Evolutionary conservation across 2,329 filamentous ascomycete genomes (phyloP).

Genomic region (Colletotrichum graminicola): DNA sequence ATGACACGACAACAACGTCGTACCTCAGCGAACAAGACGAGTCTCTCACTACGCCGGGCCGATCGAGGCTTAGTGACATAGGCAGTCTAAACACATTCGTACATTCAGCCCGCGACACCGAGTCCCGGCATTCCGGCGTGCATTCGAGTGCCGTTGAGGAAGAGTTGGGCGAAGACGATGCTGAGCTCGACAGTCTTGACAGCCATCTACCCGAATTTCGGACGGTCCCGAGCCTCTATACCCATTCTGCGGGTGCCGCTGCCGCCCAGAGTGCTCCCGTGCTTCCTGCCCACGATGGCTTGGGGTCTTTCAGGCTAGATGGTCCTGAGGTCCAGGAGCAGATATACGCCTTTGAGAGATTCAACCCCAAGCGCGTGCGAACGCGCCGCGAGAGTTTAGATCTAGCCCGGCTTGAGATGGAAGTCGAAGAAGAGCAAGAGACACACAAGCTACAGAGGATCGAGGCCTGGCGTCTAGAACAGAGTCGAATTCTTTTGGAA

Average conservation of each 20-base stretch:
- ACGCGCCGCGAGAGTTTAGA: slow-evolving; percentile 67
- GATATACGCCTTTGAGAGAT: slow-evolving; percentile 88
- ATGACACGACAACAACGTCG: slow-evolving; percentile 69
- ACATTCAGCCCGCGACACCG: slow-evolving; percentile 67
- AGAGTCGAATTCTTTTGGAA: slow-evolving; percentile 85
- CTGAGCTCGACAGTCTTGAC: slow-evolving; percentile 91
- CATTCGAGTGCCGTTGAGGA: slow-evolving; percentile 54
- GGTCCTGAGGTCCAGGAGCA: slow-evolving; percentile 79
- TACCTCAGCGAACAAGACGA: slow-evolving; percentile 77
- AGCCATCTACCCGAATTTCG: slow-evolving; percentile 92
- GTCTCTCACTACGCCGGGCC: slow-evolving; percentile 74
- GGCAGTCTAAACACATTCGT: slow-evolving; percentile 80
- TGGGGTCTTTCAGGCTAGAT: slow-evolving; percentile 84
- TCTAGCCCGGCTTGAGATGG: slow-evolving; percentile 62
- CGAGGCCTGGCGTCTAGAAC: slow-evolving; percentile 91
- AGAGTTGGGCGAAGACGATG: slow-evolving; percentile 70
- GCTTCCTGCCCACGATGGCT: slow-evolving; percentile 90
- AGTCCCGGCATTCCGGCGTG: slow-evolving; percentile 55
- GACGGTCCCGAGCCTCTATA: slow-evolving; percentile 64
- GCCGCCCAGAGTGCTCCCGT: slow-evolving; percentile 74
- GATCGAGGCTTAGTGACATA: slow-evolving; percentile 82
- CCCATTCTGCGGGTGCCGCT: slow-evolving; percentile 55
- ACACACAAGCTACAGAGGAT: slow-evolving; percentile 85
- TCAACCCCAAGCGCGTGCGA: slow-evolving; percentile 78
- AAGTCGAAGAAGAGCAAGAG: slow-evolving; percentile 70